Percentiles rank a stretch among this genome's conserved stretches.
These are phyloP conservation scores for Euphorbia corollata DNA, from an alignment of 441 rosid genomes.

Conservation along the genomic window DNA sequence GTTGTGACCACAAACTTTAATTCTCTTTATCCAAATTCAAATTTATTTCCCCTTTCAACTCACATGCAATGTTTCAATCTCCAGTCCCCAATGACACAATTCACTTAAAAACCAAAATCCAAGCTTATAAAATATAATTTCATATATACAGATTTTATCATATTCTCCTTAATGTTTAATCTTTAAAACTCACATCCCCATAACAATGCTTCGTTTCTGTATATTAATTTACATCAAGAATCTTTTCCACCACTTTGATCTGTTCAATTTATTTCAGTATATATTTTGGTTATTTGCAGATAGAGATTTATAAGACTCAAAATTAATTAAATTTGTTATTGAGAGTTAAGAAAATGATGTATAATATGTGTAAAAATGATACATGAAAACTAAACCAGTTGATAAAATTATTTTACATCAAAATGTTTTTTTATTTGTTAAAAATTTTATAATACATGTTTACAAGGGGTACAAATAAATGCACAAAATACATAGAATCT, in stretches of 20 bases:
- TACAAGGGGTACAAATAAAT: too few relatives aligned
- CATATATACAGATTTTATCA: background rate
- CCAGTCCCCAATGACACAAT: slow-evolving; percentile 23
- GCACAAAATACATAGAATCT: too few relatives aligned
- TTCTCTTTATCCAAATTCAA: slow-evolving; percentile 16
- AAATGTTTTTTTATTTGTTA: too few relatives aligned
- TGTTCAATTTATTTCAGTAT: background rate
- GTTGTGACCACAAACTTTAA: slow-evolving; percentile 26
- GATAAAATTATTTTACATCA: too few relatives aligned
- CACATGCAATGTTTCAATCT: slow-evolving; percentile 33
- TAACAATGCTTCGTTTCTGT: slow-evolving; percentile 1
- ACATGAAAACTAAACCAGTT: too few relatives aligned
- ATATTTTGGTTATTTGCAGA: background rate
- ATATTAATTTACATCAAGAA: slow-evolving; percentile 4
- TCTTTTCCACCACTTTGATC: background rate
- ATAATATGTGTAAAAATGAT: too few relatives aligned
- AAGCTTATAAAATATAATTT: background rate
- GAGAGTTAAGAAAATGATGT: too few relatives aligned
- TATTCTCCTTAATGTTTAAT: too few relatives aligned
- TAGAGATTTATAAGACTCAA: background rate
- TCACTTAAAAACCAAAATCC: background rate
- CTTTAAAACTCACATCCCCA: background rate
- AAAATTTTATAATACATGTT: too few relatives aligned
- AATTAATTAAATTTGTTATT: background rate
- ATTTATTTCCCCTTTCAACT: slow-evolving; percentile 11